These are phyloP conservation scores for Chalara sp. DNA, from an alignment of 2,329 filamentous ascomycete species.

Conservation along the genomic window DNA sequence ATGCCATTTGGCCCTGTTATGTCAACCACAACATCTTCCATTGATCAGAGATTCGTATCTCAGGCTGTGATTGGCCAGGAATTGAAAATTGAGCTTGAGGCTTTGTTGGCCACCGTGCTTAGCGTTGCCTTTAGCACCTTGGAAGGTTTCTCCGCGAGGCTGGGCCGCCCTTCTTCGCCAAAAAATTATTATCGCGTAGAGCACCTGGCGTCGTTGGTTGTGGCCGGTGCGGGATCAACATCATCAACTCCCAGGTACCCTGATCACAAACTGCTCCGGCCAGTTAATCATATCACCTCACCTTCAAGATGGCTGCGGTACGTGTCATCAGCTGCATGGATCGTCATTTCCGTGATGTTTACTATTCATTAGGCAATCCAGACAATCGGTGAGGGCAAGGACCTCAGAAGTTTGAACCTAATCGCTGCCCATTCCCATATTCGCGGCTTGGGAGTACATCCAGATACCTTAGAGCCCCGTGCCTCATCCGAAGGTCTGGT, in stretches of 20 bases:
- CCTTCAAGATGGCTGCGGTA: slow-evolving; percentile 23
- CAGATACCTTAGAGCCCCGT: slow-evolving; percentile 83
- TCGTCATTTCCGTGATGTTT: slow-evolving; percentile 4
- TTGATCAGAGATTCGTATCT: no score
- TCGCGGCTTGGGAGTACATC: slow-evolving; percentile 87
- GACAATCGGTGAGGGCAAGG: slow-evolving; percentile 90
- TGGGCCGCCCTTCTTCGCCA: background rate
- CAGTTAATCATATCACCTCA: background rate
- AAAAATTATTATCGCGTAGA: background rate
- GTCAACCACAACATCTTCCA: no score
- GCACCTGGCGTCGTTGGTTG: background rate
- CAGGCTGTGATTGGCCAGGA: no score
- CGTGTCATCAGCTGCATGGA: slow-evolving; percentile 1
- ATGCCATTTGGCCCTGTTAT: no score
- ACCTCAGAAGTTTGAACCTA: slow-evolving; percentile 92
- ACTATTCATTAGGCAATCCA: slow-evolving; percentile 47
- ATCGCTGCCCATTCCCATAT: slow-evolving; percentile 99
- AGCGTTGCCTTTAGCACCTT: no score
- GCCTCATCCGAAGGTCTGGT: slow-evolving; percentile 85
- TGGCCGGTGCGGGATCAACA: background rate
- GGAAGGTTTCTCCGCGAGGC: background rate
- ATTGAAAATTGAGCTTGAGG: no score
- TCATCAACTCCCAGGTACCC: background rate
- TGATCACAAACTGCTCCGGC: background rate
- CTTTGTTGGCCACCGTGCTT: no score